Percentiles rank a stretch among this genome's conserved stretches.
Evolutionary conservation across 1,139 yeast genomes (phyloP).

Genomic region (Pneumocystis sp.): DNA sequence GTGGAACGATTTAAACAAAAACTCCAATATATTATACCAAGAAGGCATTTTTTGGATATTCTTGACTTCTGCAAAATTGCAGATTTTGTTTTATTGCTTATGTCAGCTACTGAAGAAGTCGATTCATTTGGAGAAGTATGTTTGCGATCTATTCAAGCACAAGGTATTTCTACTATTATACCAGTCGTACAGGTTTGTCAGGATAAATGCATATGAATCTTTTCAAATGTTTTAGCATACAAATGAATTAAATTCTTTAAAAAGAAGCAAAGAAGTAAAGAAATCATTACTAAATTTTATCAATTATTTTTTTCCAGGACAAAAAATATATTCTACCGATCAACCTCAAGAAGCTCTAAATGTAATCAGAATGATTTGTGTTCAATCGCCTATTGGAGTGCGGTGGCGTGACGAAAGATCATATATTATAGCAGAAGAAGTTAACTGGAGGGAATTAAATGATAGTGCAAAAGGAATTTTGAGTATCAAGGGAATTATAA

Average conservation of each 20-base stretch:
- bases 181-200: slow-evolving; percentile 42
- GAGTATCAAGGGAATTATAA: slow-evolving; percentile 62
- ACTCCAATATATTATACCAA: slow-evolving; percentile 62
- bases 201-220: not conserved
- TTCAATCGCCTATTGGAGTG: slow-evolving; percentile 70
- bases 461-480: slow-evolving; percentile 25
- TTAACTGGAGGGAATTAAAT: slow-evolving; percentile 31
- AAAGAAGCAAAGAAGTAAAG: slow-evolving; percentile 62
- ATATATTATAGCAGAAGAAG: slow-evolving; percentile 60
- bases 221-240: slow-evolving; percentile 33
- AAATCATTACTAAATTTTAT: slow-evolving; percentile 72
- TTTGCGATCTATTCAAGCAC: slow-evolving; percentile 73
- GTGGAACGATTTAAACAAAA: slow-evolving; percentile 59
- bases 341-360: slow-evolving; percentile 50
- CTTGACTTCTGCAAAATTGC: slow-evolving; percentile 80
- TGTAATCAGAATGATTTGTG: slow-evolving; percentile 63
- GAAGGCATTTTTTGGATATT: slow-evolving; percentile 48
- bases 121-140: slow-evolving; percentile 77
- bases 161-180: slow-evolving; percentile 74
- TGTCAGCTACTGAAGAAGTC: slow-evolving; percentile 75
- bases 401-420: slow-evolving; percentile 90
- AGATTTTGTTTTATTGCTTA: slow-evolving; percentile 73
- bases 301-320: slow-evolving; percentile 70
- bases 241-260: slow-evolving; percentile 50
- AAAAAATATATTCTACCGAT: slow-evolving; percentile 53